A percentile compares a stretch with the other conserved stretches of the same genome.
Conservation (phyloP, 2,329 filamentous ascomycete genomes). For the Trichoderma afroharzianum region DNA sequence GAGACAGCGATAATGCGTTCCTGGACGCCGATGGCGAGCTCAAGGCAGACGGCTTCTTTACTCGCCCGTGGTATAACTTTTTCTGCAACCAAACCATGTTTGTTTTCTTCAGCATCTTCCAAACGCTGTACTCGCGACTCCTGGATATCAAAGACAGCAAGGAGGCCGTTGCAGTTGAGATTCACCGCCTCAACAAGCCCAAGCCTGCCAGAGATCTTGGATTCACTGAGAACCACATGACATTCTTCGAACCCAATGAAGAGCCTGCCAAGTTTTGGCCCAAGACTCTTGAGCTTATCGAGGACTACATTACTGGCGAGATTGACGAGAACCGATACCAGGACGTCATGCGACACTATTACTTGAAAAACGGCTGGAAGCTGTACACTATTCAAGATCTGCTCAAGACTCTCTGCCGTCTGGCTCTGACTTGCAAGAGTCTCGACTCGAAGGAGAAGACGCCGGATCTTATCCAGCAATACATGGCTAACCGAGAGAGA, state of each 20-base stretch:
- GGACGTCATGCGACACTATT: constrained; percentile 87
- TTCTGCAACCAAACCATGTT: constrained; percentile 90
- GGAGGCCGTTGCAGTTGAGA: constrained; percentile 67
- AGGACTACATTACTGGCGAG: constrained; percentile 79
- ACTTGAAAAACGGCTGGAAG: constrained; percentile 86
- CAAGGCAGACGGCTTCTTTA: constrained; percentile 76
- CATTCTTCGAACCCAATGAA: constrained; percentile 68
- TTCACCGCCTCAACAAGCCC: constrained; percentile 66
- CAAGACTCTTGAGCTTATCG: constrained; percentile 79
- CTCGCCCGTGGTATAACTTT: constrained; percentile 78
- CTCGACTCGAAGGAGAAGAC: constrained; percentile 91
- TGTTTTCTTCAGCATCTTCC: constrained; percentile 91
- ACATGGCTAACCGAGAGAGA: constrained; percentile 74
- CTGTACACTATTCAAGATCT: constrained; percentile 91
- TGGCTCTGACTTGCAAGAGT: constrained; percentile 78
- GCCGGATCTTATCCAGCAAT: constrained; percentile 82
- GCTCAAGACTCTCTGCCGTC: constrained; percentile 73
- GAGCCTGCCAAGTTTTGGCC: constrained; percentile 71
- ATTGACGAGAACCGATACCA: constrained; percentile 81
- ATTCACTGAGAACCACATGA: constrained; percentile 72
- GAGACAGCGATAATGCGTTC: constrained; percentile 52
- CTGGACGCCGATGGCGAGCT: constrained; percentile 59
- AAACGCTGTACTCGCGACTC: constrained; percentile 83
- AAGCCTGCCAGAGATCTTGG: constrained; percentile 83
- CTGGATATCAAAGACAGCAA: constrained; percentile 79